Percentiles rank a stretch among this genome's conserved stretches.
These are phyloP conservation scores for Kwoniella bestiolae DNA, from an alignment of 768 basidiomycete genomes.

Conservation along the genomic window DNA sequence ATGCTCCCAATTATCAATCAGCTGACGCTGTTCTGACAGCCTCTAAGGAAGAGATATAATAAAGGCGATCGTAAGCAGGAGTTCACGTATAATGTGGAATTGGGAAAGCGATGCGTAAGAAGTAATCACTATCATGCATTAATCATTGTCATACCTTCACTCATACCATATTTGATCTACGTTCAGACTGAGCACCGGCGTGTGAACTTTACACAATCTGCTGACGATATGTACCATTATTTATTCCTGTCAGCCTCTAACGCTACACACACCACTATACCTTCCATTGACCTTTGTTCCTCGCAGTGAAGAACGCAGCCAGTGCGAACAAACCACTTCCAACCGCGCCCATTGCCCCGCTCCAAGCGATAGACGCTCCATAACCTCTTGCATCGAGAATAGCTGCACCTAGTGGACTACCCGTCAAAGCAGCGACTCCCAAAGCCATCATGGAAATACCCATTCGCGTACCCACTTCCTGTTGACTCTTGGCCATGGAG, in stretches of 20 bases:
- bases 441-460: conserved; percentile 44
- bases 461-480: conserved; percentile 41
- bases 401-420: conserved; percentile 43
- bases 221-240: too few species aligned
- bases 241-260: too few species aligned
- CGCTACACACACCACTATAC: neutral
- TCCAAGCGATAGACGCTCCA: conserved; percentile 19
- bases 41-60: too few species aligned
- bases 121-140: too few species aligned
- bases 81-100: too few species aligned
- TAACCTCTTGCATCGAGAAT: conserved; percentile 29
- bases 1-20: neutral
- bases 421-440: conserved; percentile 34
- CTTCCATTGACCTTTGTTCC: conserved; percentile 16
- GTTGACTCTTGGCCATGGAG: conserved; percentile 34
- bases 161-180: too few species aligned
- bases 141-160: too few species aligned
- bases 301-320: conserved; percentile 2
- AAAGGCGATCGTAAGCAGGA: too few species aligned
- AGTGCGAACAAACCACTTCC: conserved; percentile 11
- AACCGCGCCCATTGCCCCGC: conserved; percentile 10
- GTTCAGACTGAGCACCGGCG: too few species aligned
- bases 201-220: too few species aligned
- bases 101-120: too few species aligned
- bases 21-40: neutral